A percentile compares a stretch with the other conserved stretches of the same genome.
Evolutionary conservation across 768 basidiomycete species (phyloP).

Genomic region (Podaxis mareebaensis): DNA sequence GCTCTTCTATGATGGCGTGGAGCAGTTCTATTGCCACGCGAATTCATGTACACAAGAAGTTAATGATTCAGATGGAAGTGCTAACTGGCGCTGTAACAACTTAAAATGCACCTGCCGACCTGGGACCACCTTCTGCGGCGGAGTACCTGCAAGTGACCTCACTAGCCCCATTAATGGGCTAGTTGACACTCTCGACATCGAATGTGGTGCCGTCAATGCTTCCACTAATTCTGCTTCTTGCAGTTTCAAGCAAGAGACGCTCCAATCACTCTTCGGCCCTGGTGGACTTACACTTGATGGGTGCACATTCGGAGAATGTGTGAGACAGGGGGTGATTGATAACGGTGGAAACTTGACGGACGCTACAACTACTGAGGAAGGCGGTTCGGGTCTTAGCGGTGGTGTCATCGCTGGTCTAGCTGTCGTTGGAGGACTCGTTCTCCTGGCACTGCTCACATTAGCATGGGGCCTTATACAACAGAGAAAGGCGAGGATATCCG

Average conservation of each 20-base stretch:
- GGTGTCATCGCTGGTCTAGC: conserved; percentile 93
- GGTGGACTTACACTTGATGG: conserved; percentile 69
- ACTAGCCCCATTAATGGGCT: conserved; percentile 66
- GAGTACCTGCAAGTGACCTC: conserved; percentile 42
- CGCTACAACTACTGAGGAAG: conserved; percentile 24
- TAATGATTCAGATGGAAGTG: conserved; percentile 34
- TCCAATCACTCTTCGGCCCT: conserved; percentile 72
- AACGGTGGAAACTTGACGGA: conserved; percentile 37
- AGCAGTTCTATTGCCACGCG: conserved; percentile 87
- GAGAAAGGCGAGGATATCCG: conserved; percentile 54
- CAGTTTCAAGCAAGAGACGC: conserved; percentile 69
- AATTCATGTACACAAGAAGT: conserved; percentile 66
- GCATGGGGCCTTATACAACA: conserved; percentile 63
- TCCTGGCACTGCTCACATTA: conserved; percentile 59
- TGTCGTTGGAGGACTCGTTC: conserved; percentile 70
- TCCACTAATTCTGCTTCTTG: conserved; percentile 58
- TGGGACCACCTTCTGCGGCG: conserved; percentile 78
- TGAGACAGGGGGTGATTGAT: conserved; percentile 78
- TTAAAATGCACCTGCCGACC: conserved; percentile 74
- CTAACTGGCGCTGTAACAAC: conserved; percentile 71
- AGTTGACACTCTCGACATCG: conserved; percentile 62
- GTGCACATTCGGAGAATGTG: conserved; percentile 89
- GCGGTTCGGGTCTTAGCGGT: conserved; percentile 55
- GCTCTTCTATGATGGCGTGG: conserved; percentile 75
- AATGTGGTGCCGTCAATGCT: conserved; percentile 53